phyloP scores from a whole-genome alignment of 345 rosid genomes.

The Arabis alpina region DNA sequence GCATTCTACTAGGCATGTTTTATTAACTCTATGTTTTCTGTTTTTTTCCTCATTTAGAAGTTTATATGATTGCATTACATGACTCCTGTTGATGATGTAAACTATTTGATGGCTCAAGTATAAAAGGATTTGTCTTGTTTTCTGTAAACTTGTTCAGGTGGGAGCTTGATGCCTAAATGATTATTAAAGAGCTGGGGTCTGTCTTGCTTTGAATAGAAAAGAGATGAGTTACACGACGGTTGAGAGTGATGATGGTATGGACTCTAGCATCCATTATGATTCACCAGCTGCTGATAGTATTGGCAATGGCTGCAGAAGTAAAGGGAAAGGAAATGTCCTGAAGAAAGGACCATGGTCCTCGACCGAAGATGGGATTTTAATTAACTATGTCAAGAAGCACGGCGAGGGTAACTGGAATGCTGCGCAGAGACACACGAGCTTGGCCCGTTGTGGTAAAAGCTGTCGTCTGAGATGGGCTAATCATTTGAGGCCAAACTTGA shows the following conservation, averaged over 20 bases:
- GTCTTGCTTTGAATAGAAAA: constrained; percentile 46
- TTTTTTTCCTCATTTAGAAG: constrained; percentile 16
- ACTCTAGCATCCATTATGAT: constrained; percentile 57
- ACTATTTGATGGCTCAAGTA: not conserved
- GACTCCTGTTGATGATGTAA: constrained; percentile 1
- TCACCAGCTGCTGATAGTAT: constrained; percentile 58
- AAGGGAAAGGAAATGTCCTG: constrained; percentile 54
- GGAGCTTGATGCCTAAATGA: constrained; percentile 47
- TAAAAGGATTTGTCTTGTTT: constrained; percentile 25
- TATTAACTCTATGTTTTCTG: constrained; percentile 12
- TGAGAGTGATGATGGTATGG: constrained; percentile 66
- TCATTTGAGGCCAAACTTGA: constrained; percentile 95
- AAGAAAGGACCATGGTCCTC: constrained; percentile 99
- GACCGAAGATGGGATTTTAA: constrained; percentile 86
- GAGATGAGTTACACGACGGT: constrained; percentile 69
- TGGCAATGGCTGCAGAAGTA: constrained; percentile 49
- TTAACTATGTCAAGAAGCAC: constrained; percentile 90
- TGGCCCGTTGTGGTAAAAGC: constrained; percentile 96
- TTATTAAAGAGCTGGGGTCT: constrained; percentile 46
- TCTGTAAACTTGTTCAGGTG: constrained; percentile 47
- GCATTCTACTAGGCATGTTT: too few relatives aligned
- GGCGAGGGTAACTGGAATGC: constrained; percentile 99
- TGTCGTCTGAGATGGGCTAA: constrained; percentile 98
- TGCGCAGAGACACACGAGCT: constrained; percentile 86
- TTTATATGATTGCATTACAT: constrained; percentile 33